Percentiles rank a stretch among this genome's conserved stretches.
These are phyloP conservation scores for Aphanomyces euteiches DNA, from an alignment of 352 stramenopile species.

Conservation along the genomic window DNA sequence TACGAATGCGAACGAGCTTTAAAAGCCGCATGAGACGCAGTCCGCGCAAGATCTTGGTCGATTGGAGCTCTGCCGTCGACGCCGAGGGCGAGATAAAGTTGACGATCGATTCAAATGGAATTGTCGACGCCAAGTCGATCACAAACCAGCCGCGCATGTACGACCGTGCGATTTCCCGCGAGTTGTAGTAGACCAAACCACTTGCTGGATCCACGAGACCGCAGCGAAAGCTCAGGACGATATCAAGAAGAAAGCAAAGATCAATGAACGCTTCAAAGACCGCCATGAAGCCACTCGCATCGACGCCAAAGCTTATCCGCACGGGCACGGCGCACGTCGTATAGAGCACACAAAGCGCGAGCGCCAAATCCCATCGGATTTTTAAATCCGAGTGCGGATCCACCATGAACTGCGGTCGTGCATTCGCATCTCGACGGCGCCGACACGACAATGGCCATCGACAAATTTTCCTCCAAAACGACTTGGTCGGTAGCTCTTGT, in stretches of 20 bases:
- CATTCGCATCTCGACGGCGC: too few relatives aligned
- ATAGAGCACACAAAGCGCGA: neutral
- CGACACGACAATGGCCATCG: too few relatives aligned
- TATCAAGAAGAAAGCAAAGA: slow-evolving; percentile 1
- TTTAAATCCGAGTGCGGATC: neutral
- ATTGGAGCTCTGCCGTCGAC: slow-evolving; percentile 65
- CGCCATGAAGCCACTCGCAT: neutral
- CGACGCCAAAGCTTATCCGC: neutral
- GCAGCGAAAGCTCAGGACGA: neutral
- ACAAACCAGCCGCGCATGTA: neutral
- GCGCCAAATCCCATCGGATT: neutral
- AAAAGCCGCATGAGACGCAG: slow-evolving; percentile 84
- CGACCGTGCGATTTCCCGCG: neutral
- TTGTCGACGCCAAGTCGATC: neutral
- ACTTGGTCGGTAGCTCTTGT: too few relatives aligned
- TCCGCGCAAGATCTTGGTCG: slow-evolving; percentile 36
- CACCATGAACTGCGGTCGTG: neutral
- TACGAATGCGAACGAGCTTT: slow-evolving; percentile 86
- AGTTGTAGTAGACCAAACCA: neutral
- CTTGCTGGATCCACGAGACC: neutral
- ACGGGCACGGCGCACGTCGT: neutral
- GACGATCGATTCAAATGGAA: slow-evolving; percentile 64
- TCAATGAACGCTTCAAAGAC: neutral
- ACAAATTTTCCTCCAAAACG: too few relatives aligned
- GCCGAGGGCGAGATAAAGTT: slow-evolving; percentile 35